phyloP scores from a whole-genome alignment of 257 asterid genomes.

The Solanum sitiens region DNA sequence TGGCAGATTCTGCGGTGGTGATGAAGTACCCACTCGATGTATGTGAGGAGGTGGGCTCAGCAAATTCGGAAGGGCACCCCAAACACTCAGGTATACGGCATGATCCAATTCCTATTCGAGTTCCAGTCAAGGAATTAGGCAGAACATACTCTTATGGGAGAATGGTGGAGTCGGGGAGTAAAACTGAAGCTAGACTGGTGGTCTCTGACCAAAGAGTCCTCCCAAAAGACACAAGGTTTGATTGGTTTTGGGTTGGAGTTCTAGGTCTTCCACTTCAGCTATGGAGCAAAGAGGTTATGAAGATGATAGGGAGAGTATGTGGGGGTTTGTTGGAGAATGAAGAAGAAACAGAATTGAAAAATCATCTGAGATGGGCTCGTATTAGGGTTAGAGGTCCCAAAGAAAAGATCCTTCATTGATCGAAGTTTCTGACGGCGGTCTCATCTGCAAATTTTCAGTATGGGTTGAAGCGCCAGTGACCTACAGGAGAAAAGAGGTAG shows the following conservation, averaged over 20 bases:
- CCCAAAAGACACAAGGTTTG: background rate
- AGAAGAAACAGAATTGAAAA: background rate
- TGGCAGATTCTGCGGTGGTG: background rate
- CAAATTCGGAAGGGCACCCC: background rate
- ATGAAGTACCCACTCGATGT: background rate
- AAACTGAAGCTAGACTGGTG: background rate
- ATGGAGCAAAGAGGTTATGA: background rate
- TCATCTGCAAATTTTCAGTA: background rate
- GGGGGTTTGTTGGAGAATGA: background rate
- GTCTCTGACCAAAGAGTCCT: background rate
- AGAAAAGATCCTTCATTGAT: background rate
- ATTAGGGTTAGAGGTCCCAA: background rate
- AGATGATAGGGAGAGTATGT: background rate
- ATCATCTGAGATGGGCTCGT: background rate
- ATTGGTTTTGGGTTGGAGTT: background rate
- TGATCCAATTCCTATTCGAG: background rate
- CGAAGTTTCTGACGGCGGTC: background rate
- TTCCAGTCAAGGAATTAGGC: background rate
- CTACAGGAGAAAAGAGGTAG: background rate
- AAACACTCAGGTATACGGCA: background rate
- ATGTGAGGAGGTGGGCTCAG: background rate
- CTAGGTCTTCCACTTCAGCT: background rate
- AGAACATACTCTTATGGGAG: background rate
- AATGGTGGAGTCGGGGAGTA: background rate
- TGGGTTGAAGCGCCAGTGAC: background rate